Conservation (phyloP, 1,139 yeast species). For the Hanseniaspora gamundiae region DNA sequence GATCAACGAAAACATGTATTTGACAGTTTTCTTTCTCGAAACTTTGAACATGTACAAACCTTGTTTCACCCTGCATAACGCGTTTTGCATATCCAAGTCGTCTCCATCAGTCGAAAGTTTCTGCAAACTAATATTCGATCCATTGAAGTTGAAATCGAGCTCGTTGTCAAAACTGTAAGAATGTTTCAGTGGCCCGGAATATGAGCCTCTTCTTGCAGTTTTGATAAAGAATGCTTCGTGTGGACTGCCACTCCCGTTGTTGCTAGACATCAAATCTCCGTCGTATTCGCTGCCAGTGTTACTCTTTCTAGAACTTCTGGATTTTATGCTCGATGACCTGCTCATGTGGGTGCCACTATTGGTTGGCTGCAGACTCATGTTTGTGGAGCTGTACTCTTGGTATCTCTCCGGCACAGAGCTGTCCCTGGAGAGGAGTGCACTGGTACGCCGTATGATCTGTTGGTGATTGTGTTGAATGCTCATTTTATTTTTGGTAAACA, state of each 20-base stretch:
- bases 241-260: no score
- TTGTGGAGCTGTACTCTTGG: no score
- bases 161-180: neutral
- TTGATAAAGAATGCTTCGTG: no score
- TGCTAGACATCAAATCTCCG: no score
- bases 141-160: neutral
- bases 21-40: slow-evolving; percentile 19
- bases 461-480: no score
- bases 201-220: neutral
- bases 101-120: neutral
- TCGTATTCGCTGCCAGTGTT: no score
- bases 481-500: no score
- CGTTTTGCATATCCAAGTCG: neutral
- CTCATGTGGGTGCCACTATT: neutral
- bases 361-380: no score
- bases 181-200: neutral
- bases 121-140: neutral
- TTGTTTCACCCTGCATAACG: neutral
- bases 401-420: no score
- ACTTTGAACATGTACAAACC: slow-evolving; percentile 19
- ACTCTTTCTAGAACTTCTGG: no score
- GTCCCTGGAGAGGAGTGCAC: no score
- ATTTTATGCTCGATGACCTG: neutral
- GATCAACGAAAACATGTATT: slow-evolving; percentile 16
- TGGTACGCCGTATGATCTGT: no score